Base-by-base conservation (phyloP, 192 early-diverging fungal genomes). In the Funneliformis mosseae region DNA sequence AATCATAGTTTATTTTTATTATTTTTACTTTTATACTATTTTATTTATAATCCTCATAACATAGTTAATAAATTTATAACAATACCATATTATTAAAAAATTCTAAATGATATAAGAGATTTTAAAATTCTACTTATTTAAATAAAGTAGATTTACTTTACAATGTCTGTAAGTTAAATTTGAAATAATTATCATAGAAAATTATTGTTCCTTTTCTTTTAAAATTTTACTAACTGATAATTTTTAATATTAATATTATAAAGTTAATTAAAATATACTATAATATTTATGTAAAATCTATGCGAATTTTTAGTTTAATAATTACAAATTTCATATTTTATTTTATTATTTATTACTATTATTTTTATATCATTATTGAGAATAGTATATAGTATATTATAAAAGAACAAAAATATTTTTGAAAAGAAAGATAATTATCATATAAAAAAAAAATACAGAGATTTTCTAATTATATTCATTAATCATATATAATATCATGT, bases 131-230 rank as follows among this genome's bases (percentile, higher is more conserved):
- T 43, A 21, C 27, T 16, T 72, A 18, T 21, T 72, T 41, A 18
- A 72, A 23, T 45, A 23, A 10, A 72, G 70, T 38, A 72, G 41
- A 72, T 72, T 41, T 23, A 72, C 70, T 64, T 64, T 9, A 10
- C 27, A 10, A 64, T 64, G 27, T 5, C 11, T 23, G 8, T 11
- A 64, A 64, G 27, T 64, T 25, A 23, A 7, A 64, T 8, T 11
- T 64, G n/a, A 64, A 64, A 10, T 64, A 11, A 6, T 23, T 25
- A 10, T 64, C 27, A 64, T 23, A 28, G 62, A n/a, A 27, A 64
- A n/a, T 23, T 23, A 64, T 64, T 8, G n/a, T 64, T n/a, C 7
- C 23, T 64, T 64, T 11, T 64, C 23, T 28, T 25, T 64, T 64
- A 64, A 64, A 23, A 64, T 64, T 64, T 64, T 33, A 64, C 8